phyloP scores from a whole-genome alignment of 306 rosid genomes.

The Vicia sativa region DNA sequence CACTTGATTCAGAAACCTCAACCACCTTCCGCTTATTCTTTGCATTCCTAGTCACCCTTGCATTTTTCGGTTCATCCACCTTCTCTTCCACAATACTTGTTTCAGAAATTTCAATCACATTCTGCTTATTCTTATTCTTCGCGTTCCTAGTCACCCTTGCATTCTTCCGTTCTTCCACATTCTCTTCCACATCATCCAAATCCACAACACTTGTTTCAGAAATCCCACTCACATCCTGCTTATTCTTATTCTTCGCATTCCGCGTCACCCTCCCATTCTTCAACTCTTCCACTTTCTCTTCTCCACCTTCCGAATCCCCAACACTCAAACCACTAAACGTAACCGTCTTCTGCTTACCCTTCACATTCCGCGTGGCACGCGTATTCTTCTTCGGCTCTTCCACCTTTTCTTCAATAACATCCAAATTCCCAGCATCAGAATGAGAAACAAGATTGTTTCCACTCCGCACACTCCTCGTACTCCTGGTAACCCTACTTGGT shows the following conservation, averaged over 20 bases:
- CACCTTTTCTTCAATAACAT: not conserved
- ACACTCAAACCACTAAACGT: not conserved
- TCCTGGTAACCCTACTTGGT: not conserved
- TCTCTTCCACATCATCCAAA: not conserved
- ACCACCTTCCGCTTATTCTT: not conserved
- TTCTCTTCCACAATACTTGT: not conserved
- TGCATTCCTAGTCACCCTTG: conserved; percentile 9
- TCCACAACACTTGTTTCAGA: not conserved
- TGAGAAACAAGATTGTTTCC: not conserved
- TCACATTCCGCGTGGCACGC: not conserved
- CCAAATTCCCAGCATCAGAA: not conserved
- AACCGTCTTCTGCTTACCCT: not conserved
- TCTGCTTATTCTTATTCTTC: not conserved
- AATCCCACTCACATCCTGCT: not conserved
- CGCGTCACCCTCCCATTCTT: conserved; percentile 17
- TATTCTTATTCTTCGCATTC: not conserved
- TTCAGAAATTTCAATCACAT: not conserved
- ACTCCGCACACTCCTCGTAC: not conserved
- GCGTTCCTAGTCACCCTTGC: not conserved
- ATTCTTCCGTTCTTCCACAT: conserved; percentile 18
- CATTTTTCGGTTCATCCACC: conserved; percentile 17
- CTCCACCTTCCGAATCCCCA: not conserved
- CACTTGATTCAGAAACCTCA: not conserved
- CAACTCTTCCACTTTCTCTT: conserved; percentile 6
- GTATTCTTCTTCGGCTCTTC: conserved; percentile 11